These are phyloP conservation scores for Zarea fungicola DNA, from an alignment of 2,329 filamentous ascomycete genomes.

Conservation along the genomic window DNA sequence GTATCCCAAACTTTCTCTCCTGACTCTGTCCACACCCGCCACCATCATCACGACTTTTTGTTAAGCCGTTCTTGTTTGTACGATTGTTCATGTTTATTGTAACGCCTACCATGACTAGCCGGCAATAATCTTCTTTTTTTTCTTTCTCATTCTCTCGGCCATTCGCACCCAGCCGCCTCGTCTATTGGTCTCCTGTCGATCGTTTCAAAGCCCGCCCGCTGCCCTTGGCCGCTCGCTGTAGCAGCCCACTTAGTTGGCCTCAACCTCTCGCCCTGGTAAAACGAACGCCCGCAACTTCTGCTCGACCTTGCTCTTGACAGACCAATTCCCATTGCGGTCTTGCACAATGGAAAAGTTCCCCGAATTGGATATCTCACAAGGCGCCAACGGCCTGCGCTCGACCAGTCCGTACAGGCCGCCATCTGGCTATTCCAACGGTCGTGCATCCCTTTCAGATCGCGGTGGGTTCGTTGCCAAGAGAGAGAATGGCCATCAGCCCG, in stretches of 20 bases:
- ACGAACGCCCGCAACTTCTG: background rate
- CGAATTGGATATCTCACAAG: constrained; percentile 41
- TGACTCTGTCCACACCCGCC: background rate
- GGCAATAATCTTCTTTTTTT: background rate
- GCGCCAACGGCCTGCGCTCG: constrained; percentile 23
- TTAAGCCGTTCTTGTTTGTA: background rate
- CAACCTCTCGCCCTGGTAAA: background rate
- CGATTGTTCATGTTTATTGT: constrained; percentile 1
- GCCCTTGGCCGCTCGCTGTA: background rate
- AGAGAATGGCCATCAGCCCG: constrained; percentile 17
- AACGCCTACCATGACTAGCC: constrained; percentile 9
- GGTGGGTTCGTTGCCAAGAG: constrained; percentile 23
- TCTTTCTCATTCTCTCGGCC: background rate
- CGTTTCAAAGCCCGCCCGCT: constrained; percentile 7
- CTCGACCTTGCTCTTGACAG: background rate
- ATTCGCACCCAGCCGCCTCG: background rate
- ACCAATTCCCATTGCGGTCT: background rate
- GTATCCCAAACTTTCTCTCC: background rate
- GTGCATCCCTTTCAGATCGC: constrained; percentile 24
- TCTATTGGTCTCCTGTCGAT: constrained; percentile 7
- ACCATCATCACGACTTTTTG: background rate
- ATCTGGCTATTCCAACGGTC: constrained; percentile 24
- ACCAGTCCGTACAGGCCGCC: constrained; percentile 24
- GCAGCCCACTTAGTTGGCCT: background rate
- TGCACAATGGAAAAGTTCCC: constrained; percentile 53